These are phyloP conservation scores for Ogataea saltuana DNA, from an alignment of 805 yeast species.

Conservation along the genomic window DNA sequence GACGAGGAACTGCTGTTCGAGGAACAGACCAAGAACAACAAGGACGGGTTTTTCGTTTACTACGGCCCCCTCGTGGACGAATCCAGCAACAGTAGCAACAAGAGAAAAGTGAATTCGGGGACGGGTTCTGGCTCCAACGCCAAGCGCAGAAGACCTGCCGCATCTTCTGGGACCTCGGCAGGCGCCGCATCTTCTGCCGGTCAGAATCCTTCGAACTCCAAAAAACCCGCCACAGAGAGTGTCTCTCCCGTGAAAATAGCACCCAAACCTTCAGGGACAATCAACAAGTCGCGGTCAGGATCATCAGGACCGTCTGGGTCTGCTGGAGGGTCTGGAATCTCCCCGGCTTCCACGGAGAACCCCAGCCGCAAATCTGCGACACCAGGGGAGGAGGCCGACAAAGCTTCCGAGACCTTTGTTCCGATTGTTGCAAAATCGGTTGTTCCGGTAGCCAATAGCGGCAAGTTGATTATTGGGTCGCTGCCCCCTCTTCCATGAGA, in stretches of 20 bases:
- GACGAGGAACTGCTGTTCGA: conserved; percentile 92
- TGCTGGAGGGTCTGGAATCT: no score
- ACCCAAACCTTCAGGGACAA: conserved; percentile 6
- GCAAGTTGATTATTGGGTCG: conserved; percentile 16
- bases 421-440: neutral
- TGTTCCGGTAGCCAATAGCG: neutral
- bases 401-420: neutral
- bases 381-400: conserved; percentile 1
- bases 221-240: conserved; percentile 8
- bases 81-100: conserved; percentile 26
- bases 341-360: neutral
- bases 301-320: no score
- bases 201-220: neutral
- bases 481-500: conserved; percentile 11
- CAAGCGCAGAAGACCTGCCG: conserved; percentile 8
- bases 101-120: conserved; percentile 11
- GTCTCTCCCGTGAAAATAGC: conserved; percentile 15
- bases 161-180: conserved; percentile 1
- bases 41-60: conserved; percentile 93
- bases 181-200: no score
- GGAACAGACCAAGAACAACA: conserved; percentile 87
- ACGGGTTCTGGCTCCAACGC: conserved; percentile 4
- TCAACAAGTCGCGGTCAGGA: no score
- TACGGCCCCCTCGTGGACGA: conserved; percentile 86
- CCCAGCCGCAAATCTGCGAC: conserved; percentile 1